These are phyloP conservation scores for Bruguiera sexangula DNA, from an alignment of 345 rosid species.

Conservation along the genomic window DNA sequence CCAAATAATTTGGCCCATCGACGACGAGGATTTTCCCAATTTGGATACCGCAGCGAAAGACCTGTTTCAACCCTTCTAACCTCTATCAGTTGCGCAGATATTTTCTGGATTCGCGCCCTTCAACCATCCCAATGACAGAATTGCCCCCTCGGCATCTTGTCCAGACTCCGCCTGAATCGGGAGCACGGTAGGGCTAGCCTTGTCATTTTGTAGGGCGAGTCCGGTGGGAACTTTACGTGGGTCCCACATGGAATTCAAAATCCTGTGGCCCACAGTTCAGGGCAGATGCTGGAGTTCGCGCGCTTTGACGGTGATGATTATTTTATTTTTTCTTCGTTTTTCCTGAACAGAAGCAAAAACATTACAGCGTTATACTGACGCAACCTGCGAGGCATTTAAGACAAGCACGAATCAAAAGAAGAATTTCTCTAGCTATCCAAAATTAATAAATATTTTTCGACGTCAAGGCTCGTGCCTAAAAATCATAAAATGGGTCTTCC, in stretches of 20 bases:
- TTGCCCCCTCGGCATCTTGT: not conserved
- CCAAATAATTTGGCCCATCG: slow-evolving; percentile 11
- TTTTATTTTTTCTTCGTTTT: not conserved
- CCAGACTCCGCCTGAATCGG: not conserved
- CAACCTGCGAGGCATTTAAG: slow-evolving; percentile 4
- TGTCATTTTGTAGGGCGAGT: not conserved
- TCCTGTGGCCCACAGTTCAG: slow-evolving; percentile 28
- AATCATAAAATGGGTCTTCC: no score
- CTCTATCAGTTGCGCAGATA: not conserved
- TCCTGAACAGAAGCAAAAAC: not conserved
- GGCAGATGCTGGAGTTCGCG: slow-evolving; percentile 30
- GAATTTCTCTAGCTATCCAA: no score
- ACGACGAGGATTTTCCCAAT: slow-evolving; percentile 36
- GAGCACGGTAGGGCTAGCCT: not conserved
- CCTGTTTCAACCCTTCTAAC: no score
- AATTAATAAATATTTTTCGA: no score
- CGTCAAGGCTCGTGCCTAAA: no score
- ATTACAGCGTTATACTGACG: slow-evolving; percentile 11
- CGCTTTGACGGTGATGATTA: slow-evolving; percentile 40
- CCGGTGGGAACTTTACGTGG: slow-evolving; percentile 6
- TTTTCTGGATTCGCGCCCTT: slow-evolving; percentile 14
- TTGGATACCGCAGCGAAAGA: no score
- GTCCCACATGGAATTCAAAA: slow-evolving; percentile 25
- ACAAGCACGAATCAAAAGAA: slow-evolving; percentile 5
- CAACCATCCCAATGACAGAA: not conserved